Conservation (phyloP, 257 asterid genomes). For the Leonotis leonurus region DNA sequence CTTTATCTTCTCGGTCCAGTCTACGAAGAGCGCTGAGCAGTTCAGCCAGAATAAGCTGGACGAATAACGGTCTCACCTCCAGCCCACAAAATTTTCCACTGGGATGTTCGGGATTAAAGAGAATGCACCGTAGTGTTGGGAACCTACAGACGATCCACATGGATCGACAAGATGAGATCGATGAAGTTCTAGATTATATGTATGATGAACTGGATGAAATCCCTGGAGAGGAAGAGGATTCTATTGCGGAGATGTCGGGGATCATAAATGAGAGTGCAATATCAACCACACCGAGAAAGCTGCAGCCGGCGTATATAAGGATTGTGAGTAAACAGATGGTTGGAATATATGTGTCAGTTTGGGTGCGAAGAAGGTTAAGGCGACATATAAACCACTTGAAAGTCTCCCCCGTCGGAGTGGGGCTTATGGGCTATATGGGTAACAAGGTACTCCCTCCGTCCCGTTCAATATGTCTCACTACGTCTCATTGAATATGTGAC, state of each 20-base stretch:
- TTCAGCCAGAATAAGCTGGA: constrained; percentile 43
- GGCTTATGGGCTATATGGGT: constrained; percentile 98
- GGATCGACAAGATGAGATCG: constrained; percentile 40
- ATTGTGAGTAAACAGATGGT: constrained; percentile 98
- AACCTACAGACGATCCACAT: constrained; percentile 42
- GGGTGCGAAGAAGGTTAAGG: constrained; percentile 77
- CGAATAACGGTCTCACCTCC: constrained; percentile 14
- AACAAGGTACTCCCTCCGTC: constrained; percentile 84
- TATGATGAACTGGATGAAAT: constrained; percentile 41
- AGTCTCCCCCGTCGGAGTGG: constrained; percentile 93
- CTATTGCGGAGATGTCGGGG: constrained; percentile 30
- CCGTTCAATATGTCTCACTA: not conserved
- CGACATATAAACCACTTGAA: constrained; percentile 74
- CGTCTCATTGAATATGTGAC: too few species aligned
- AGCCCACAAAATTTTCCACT: constrained; percentile 19
- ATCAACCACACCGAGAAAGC: constrained; percentile 16
- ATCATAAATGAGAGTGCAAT: constrained; percentile 10
- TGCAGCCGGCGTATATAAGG: constrained; percentile 51
- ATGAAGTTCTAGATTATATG: constrained; percentile 32
- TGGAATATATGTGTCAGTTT: constrained; percentile 85
- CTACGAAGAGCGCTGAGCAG: constrained; percentile 64
- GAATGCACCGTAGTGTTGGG: constrained; percentile 63
- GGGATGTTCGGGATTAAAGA: constrained; percentile 34
- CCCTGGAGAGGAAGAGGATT: constrained; percentile 54
- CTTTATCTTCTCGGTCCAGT: constrained; percentile 39